Percentiles rank a stretch among this genome's conserved stretches.
These are phyloP conservation scores for Terana coerulea DNA, from an alignment of 768 basidiomycete genomes.

Conservation along the genomic window DNA sequence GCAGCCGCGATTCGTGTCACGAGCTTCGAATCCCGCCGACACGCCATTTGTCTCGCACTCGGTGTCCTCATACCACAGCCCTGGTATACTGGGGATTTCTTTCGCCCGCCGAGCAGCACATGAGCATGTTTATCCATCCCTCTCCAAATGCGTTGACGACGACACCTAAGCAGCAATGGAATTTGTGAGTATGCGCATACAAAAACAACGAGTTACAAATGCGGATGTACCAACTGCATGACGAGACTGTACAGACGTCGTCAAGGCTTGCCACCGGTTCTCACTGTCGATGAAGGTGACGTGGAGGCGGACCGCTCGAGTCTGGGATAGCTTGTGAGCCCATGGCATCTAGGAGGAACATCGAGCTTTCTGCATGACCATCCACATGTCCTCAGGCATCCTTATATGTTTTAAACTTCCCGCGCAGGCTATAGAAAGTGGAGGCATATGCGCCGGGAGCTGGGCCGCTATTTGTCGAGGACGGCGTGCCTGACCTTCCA, in stretches of 20 bases:
- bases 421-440: constrained; percentile 22
- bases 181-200: neutral
- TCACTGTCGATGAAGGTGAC: constrained; percentile 11
- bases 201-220: constrained; percentile 16
- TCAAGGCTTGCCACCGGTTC: constrained; percentile 10
- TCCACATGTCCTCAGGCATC: too few species aligned
- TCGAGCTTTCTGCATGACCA: too few species aligned
- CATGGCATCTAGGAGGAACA: too few species aligned
- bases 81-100: constrained; percentile 11
- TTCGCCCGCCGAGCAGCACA: constrained; percentile 13
- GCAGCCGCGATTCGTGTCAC: constrained; percentile 12
- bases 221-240: too few species aligned
- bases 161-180: constrained; percentile 12
- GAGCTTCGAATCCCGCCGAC: constrained; percentile 20
- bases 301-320: constrained; percentile 21
- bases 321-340: too few species aligned
- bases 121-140: constrained; percentile 17
- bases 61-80: constrained; percentile 13
- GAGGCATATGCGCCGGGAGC: too few species aligned
- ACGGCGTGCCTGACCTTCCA: too few species aligned
- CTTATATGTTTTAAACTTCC: constrained; percentile 18
- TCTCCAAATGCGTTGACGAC: too few species aligned
- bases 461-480: too few species aligned
- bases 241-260: too few species aligned
- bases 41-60: constrained; percentile 10